Evolutionary conservation across 495 filamentous ascomycete genomes (phyloP), one percentile per base, ranked within the genome.

Genomic region (Tuber brumale): DNA sequence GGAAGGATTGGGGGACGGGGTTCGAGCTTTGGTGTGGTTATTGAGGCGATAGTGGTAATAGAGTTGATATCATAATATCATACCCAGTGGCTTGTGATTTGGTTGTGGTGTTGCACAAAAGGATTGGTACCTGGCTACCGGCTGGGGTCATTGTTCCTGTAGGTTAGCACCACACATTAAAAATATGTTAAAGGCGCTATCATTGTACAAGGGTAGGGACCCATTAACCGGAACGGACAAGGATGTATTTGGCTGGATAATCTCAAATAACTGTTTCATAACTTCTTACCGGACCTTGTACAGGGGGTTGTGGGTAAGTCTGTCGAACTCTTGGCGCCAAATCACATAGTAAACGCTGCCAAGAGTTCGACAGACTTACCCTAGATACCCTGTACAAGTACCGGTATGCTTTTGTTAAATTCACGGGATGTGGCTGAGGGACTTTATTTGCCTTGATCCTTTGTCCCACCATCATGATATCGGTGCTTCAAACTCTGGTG

Each of bases 1-100:
- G 8, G 86, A 87, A 75, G 37, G 37, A 69, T 45, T 39, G n/a
- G 39, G 16, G 42, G 12, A 16, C 12, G 12, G 44, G 27, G 31
- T 66, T 66, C 14, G 14, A 66, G 57, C 57, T 66, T 66, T 35
- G 57, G 27, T 66, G 31, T 18, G 31, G 27, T 35, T 66, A 18
- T 35, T 19, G 57, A 66, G 57, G 57, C 14, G 57, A 61, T 31
- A 61, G 35, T 66, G 57, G 8, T 7, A 7, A 16, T 66, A 27
- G 10, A 18, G 27, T 66, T 66, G 57, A 66, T 39, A 39, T 39
- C 37, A 39, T 39, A 39, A 39, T n/a, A n/a, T 39, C 37, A 39
- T 66, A 35, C 12, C 5, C n/a, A 12, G 57, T 31, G 57, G 57
- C 57, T 66, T 66, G 51, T 61, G 46, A 9, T 51, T 21, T 16